Conservation (phyloP, 192 early-diverging fungal species). For the Endogone sp. region DNA sequence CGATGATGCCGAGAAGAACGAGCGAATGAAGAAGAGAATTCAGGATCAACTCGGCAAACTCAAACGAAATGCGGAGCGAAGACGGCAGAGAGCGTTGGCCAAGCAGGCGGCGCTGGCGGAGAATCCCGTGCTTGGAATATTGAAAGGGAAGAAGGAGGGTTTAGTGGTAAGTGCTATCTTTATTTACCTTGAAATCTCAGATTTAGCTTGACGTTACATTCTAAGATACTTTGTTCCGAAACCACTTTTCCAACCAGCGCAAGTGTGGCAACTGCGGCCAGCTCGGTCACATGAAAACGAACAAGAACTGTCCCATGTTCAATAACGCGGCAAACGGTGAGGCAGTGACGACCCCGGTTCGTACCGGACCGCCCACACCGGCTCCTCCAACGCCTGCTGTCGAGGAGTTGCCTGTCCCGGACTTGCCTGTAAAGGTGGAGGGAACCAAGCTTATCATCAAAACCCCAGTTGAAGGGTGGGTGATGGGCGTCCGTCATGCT, state of each 20-base stretch:
- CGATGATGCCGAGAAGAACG: conserved; percentile 55
- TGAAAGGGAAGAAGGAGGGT: conserved; percentile 60
- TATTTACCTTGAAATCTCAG: background rate
- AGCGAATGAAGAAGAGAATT: conserved; percentile 54
- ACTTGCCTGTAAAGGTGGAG: conserved; percentile 7
- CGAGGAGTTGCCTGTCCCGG: conserved; percentile 3
- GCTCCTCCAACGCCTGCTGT: conserved; percentile 10
- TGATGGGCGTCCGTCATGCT: too few relatives aligned
- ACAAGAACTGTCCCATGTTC: conserved; percentile 70
- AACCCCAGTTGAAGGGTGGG: background rate
- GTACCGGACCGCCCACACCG: conserved; percentile 4
- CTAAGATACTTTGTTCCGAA: background rate
- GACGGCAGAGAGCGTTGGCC: conserved; percentile 43
- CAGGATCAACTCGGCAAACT: conserved; percentile 58
- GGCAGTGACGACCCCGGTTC: background rate
- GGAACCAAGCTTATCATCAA: conserved; percentile 9
- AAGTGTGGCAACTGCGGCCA: conserved; percentile 78
- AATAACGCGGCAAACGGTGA: conserved; percentile 23
- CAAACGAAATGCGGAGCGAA: conserved; percentile 60
- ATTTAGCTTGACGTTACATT: background rate
- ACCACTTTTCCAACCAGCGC: conserved; percentile 33
- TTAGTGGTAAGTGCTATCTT: conserved; percentile 29
- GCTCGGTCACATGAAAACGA: conserved; percentile 86
- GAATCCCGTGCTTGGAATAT: conserved; percentile 36
- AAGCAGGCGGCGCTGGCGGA: conserved; percentile 40